Percentiles rank a stretch among this genome's conserved stretches.
Evolutionary conservation across 176 grass and related monocot genomes (phyloP).

Genomic region (Pharus latifolius): DNA sequence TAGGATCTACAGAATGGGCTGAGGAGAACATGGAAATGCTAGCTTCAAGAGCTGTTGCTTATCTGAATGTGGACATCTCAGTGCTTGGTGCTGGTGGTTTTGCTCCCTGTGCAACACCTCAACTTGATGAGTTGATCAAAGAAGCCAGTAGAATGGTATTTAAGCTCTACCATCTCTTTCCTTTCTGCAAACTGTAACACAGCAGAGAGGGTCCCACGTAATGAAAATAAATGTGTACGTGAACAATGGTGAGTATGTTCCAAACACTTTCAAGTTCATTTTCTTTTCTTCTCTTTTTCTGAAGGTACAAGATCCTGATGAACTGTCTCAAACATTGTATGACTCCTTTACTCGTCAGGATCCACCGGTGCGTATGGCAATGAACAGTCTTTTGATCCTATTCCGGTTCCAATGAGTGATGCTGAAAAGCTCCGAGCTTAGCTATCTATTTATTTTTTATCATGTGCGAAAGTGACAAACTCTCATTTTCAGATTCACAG

Average conservation of each 20-base stretch:
- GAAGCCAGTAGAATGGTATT: slow-evolving; percentile 74
- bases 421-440: background rate
- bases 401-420: background rate
- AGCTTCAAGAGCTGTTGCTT: slow-evolving; percentile 69
- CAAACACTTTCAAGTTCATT: background rate
- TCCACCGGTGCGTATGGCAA: slow-evolving; percentile 12
- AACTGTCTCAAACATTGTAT: slow-evolving; percentile 56
- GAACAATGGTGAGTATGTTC: too few species aligned
- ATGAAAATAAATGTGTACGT: too few species aligned
- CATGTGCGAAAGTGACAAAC: slow-evolving; percentile 8
- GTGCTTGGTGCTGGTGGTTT: slow-evolving; percentile 46
- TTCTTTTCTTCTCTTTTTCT: slow-evolving; percentile 2
- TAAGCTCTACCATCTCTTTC: background rate
- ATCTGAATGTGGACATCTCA: slow-evolving; percentile 78
- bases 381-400: background rate
- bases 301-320: slow-evolving; percentile 80
- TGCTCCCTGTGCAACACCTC: slow-evolving; percentile 56
- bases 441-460: too few species aligned
- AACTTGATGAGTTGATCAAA: slow-evolving; percentile 79
- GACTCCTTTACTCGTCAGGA: slow-evolving; percentile 30
- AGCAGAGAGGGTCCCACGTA: background rate
- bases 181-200: background rate
- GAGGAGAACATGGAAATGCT: slow-evolving; percentile 82
- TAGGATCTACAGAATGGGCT: slow-evolving; percentile 88
- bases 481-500: slow-evolving; percentile 62